Percentiles rank a stretch among this genome's conserved stretches.
phyloP scores from a whole-genome alignment of 2,329 filamentous ascomycete species.

The Ceratocystis colombiana region DNA sequence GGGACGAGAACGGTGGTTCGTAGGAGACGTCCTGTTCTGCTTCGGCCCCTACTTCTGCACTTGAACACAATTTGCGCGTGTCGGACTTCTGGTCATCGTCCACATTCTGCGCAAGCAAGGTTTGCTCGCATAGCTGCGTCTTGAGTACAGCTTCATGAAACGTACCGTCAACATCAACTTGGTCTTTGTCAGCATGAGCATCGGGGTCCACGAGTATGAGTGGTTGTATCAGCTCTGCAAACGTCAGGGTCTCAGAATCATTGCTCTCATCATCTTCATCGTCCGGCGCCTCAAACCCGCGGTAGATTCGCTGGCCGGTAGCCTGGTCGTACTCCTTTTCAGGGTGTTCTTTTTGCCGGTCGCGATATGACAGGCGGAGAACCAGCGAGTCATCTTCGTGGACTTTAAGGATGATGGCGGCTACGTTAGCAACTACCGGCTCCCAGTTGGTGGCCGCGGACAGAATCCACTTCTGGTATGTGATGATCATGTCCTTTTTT shows the following conservation, averaged over 20 bases:
- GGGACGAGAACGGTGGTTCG: neutral
- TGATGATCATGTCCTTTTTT: conserved; percentile 52
- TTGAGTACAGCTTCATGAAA: neutral
- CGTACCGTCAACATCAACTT: conserved; percentile 2
- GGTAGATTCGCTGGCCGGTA: conserved; percentile 62
- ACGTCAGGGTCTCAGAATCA: conserved; percentile 50
- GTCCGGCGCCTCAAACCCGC: conserved; percentile 60
- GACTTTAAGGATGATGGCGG: conserved; percentile 53
- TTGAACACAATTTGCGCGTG: neutral
- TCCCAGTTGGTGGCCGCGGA: conserved; percentile 55
- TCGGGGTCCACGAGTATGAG: conserved; percentile 38
- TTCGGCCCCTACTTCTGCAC: too few relatives aligned
- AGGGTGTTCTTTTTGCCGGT: conserved; percentile 47
- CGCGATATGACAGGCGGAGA: conserved; percentile 58
- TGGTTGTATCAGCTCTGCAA: conserved; percentile 56
- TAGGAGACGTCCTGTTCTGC: neutral
- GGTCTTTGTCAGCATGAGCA: neutral
- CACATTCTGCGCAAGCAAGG: neutral
- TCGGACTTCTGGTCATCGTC: neutral
- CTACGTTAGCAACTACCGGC: conserved; percentile 53
- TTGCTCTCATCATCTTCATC: conserved; percentile 41
- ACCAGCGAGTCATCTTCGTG: conserved; percentile 44
- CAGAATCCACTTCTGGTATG: conserved; percentile 56
- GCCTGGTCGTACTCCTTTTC: conserved; percentile 53
- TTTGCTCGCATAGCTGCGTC: neutral